These are phyloP conservation scores for Begonia masoniana DNA, from an alignment of 306 rosid genomes.

Conservation along the genomic window DNA sequence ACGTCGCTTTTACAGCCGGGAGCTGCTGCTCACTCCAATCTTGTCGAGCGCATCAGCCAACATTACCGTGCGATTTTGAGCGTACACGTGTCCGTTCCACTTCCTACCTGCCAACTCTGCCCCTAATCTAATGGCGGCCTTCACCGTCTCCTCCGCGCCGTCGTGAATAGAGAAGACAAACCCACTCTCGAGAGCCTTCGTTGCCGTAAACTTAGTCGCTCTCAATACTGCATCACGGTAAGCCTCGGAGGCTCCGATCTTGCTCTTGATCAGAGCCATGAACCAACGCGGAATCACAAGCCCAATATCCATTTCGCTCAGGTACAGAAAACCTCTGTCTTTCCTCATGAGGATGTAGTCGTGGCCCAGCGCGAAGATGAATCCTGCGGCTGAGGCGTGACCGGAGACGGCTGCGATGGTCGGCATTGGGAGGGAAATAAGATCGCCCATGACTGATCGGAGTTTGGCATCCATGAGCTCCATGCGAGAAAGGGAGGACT, in stretches of 20 bases:
- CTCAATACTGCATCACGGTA: slow-evolving; percentile 37
- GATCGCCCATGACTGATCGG: slow-evolving; percentile 31
- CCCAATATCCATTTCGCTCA: slow-evolving; percentile 75
- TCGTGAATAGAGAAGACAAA: slow-evolving; percentile 48
- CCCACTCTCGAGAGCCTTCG: slow-evolving; percentile 41
- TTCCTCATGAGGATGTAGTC: slow-evolving; percentile 59
- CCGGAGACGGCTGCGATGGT: slow-evolving; percentile 74
- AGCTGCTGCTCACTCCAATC: slow-evolving; percentile 7
- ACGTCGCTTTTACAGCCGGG: slow-evolving; percentile 24
- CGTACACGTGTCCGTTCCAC: slow-evolving; percentile 76
- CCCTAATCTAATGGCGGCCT: slow-evolving; percentile 35
- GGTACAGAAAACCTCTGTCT: slow-evolving; percentile 67
- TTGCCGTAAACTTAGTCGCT: slow-evolving; percentile 54
- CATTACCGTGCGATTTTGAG: slow-evolving; percentile 30
- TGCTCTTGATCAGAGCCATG: slow-evolving; percentile 25
- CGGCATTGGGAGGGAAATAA: slow-evolving; percentile 62
- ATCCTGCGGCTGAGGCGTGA: slow-evolving; percentile 75
- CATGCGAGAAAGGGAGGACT: slow-evolving; percentile 4
- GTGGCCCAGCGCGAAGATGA: slow-evolving; percentile 48
- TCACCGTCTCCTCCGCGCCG: slow-evolving; percentile 35
- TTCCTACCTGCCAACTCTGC: slow-evolving; percentile 25
- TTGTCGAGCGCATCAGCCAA: slow-evolving; percentile 20
- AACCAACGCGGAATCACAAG: slow-evolving; percentile 47
- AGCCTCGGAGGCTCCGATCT: slow-evolving; percentile 36
- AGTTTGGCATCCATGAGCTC: slow-evolving; percentile 22